Base-by-base conservation (phyloP, 164 flowering plant genomes). In the Vitis cinerea region DNA sequence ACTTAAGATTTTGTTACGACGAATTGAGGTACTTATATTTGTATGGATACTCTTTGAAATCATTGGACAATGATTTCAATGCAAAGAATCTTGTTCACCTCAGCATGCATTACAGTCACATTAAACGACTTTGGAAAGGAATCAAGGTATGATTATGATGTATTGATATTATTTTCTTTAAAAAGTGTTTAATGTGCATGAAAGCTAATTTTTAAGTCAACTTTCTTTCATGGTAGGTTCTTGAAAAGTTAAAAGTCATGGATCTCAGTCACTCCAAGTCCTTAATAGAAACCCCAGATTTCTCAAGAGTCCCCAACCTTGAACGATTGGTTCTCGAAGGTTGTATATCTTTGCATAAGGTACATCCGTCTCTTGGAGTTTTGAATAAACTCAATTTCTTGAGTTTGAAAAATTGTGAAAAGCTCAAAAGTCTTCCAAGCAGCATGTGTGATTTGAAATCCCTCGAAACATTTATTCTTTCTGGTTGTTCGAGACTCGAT, bases 361-460 rank as follows among this genome's bases (percentile, higher is more conserved):
- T 77, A 23, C 71, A 69, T 10, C 10, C 70, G n/a, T 66, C 80
- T 7, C 55, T 77, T 51, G 55, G 61, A 10, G 4, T 19, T 66
- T 61, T 73, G 0, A 29, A 19, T 4, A 63, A 63, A 19, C 19
- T 19, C 19, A 19, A 19, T 19, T 19, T 19, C 19, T 19, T 19
- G 19, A 19, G 19, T 19, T 19, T 19, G 19, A 19, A 19, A 19
- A 19, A 19, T 19, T 19, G 1, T 19, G 19, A 19, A 19, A 19
- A 19, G 19, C 19, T 19, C 19, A 19, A 19, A 19, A 19, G 19
- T 19, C 19, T 19, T 19, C 19, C 19, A 3, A 37, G 44, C 1
- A 51, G 19, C 47, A 30, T 66, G 9, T 53, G n/a, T 7, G 6
- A 9, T 10, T 54, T 44, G 16, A 30, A 66, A 23, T 66, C 51